Evolutionary conservation across 106 monocot species (phyloP), one percentile per base, ranked within the genome.

Genomic region (Allium cepa): DNA sequence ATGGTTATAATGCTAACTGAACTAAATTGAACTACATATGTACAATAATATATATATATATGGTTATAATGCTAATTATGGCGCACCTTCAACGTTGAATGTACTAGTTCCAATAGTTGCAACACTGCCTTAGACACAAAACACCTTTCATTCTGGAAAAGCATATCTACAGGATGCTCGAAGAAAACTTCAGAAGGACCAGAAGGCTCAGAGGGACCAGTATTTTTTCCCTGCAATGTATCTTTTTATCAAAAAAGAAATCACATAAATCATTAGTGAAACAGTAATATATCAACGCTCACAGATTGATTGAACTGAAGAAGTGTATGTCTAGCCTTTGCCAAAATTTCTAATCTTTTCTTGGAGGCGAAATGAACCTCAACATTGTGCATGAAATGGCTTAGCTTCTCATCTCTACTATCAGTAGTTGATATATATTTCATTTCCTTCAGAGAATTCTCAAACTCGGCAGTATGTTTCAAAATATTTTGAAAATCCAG

Each of bases 291-390:
- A 36, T 36, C 36, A 36, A 74, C 63, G 71, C 88, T 80, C 70
- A 97, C 96, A 28, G 26, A 70, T 74, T 80, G 79, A 74, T 82
- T 77, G 64, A 76, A 92, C 8, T 87, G 78, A 28, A 85, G 72
- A 71, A 99, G 76, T 76, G 85, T 66, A 49, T 70, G 71, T 62
- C 93, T 87, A 69, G 90, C 92, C 52, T 81, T 90, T 10, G 84
- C 78, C 72, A 93, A 85, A 70, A 99, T 86, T 69, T 90, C 99
- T 71, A 80, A 83, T 74, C 73, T 93, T 70, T 80, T 99, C 68
- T 71, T 78, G 28, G 84, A 77, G 73, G 99, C 99, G 72, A 99
- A 93, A 75, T 90, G 87, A 57, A 93, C 87, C 60, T 93, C 99
- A 56, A 93, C 84, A 76, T 99, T 80, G 73, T 83, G 78, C 53